Evolutionary conservation across 106 monocot species (phyloP).

Genomic region (Alisma plantagoaquatica): DNA sequence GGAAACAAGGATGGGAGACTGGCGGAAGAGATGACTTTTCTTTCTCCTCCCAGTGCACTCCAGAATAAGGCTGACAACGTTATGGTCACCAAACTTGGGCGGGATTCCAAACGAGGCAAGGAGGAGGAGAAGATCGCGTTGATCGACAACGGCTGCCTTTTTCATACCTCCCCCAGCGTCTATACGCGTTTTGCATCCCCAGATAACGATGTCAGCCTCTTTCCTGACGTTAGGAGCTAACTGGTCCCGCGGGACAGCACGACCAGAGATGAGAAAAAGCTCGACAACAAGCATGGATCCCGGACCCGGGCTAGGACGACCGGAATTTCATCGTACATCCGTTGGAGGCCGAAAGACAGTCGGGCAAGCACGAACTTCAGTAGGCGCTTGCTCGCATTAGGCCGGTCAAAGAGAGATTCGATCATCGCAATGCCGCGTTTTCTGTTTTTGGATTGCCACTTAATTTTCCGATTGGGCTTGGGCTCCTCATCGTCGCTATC

Average conservation of each 20-base stretch:
- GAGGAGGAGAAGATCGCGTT: constrained; percentile 34
- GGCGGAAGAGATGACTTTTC: constrained; percentile 17
- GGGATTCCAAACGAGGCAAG: constrained; percentile 39
- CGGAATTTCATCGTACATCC: constrained; percentile 6
- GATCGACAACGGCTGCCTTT: constrained; percentile 17
- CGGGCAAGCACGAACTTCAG: background rate
- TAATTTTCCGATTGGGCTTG: background rate
- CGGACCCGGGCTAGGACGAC: constrained; percentile 1
- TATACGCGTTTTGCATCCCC: constrained; percentile 27
- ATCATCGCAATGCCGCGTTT: background rate
- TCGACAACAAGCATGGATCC: constrained; percentile 16
- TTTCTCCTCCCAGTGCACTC: constrained; percentile 29
- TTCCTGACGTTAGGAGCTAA: constrained; percentile 8
- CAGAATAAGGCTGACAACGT: constrained; percentile 19
- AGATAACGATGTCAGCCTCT: constrained; percentile 15
- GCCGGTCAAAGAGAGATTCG: constrained; percentile 5
- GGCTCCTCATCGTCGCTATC: background rate
- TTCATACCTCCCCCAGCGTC: constrained; percentile 21
- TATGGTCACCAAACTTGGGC: constrained; percentile 11
- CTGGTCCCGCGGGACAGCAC: background rate
- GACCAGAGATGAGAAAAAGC: constrained; percentile 10
- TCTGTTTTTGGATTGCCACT: background rate
- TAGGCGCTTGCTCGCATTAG: constrained; percentile 1
- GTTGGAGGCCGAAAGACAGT: background rate
- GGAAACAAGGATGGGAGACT: constrained; percentile 9